A percentile compares a stretch with the other conserved stretches of the same genome.
Evolutionary conservation across 805 yeast species (phyloP).

Genomic region (Yamadazyma nakazawae): DNA sequence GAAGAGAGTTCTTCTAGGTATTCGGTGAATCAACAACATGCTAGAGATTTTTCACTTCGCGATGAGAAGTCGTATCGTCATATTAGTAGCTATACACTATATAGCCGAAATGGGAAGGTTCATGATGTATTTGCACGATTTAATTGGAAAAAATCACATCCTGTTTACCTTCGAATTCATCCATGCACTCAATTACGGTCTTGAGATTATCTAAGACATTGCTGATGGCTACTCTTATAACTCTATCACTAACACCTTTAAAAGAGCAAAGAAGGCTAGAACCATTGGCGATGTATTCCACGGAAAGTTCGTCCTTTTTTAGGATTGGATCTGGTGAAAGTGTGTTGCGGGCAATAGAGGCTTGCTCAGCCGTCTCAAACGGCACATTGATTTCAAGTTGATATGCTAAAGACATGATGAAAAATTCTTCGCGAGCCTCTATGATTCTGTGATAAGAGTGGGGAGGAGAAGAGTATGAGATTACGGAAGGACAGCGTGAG

Average conservation of each 20-base stretch:
- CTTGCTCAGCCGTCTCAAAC: slow-evolving; percentile 56
- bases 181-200: slow-evolving; percentile 76
- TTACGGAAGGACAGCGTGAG: too few relatives aligned
- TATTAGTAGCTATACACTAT: neutral
- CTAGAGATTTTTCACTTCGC: slow-evolving; percentile 4
- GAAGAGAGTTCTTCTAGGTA: slow-evolving; percentile 7
- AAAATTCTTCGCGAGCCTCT: neutral
- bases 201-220: slow-evolving; percentile 73
- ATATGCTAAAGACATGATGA: slow-evolving; percentile 7
- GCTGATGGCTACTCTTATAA: slow-evolving; percentile 80
- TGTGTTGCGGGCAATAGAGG: slow-evolving; percentile 58
- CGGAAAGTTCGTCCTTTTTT: slow-evolving; percentile 61
- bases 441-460: too few relatives aligned
- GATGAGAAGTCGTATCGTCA: neutral
- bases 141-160: slow-evolving; percentile 14
- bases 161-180: slow-evolving; percentile 53
- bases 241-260: slow-evolving; percentile 65
- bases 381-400: slow-evolving; percentile 52
- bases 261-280: slow-evolving; percentile 45
- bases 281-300: slow-evolving; percentile 38
- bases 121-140: neutral
- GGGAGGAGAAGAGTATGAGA: too few relatives aligned
- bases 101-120: neutral
- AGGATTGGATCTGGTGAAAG: slow-evolving; percentile 79
- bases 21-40: neutral